Evolutionary conservation across 306 rosid species (phyloP), one percentile per base, ranked within the genome.

Genomic region (Acmispon strigosus): DNA sequence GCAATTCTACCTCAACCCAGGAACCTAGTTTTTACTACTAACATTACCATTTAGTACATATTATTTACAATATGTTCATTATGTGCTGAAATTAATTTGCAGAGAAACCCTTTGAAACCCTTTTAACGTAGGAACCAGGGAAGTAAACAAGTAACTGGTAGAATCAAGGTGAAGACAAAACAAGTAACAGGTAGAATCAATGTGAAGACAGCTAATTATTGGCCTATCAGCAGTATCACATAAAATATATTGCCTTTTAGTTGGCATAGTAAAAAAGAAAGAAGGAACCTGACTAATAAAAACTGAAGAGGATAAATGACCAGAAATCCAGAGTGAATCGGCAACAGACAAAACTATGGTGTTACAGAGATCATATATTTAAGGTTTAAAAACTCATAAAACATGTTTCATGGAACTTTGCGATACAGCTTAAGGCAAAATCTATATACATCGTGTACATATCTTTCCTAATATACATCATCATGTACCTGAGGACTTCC

Each of bases 361-460:
- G 6, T 53, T 34, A 66, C n/a, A n/a, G 43, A 52, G 32, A 69
- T 12, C 45, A 47, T 36, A 74, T 27, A 2, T 37, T 54, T 69
- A 48, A 29, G 47, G 69, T 68, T 58, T 12, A 7, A 37, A 32
- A 45, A 45, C 68, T 62, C 17, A 15, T 32, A 32, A 32, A 32
- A 5, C 8, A 60, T 20, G 50, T 32, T 57, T 65, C 20, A 8
- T 63, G 14, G 37, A 56, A 54, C 54, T 41, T 39, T 2, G 64
- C 17, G 3, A 52, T 10, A 3, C 63, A 36, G 47, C 27, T 57
- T 11, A 47, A 47, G 32, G 49, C 51, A 69, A 52, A 61, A 66
- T 12, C 67, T 74, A 60, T 74, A 66, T 68, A 74, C 73, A 74
- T 68, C 8, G 13, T 49, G 65, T 29, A 70, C 69, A 48, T 7